Percentiles rank a stretch among this genome's conserved stretches.
Evolutionary conservation across 306 rosid species (phyloP).

Genomic region (Vigna angularis): DNA sequence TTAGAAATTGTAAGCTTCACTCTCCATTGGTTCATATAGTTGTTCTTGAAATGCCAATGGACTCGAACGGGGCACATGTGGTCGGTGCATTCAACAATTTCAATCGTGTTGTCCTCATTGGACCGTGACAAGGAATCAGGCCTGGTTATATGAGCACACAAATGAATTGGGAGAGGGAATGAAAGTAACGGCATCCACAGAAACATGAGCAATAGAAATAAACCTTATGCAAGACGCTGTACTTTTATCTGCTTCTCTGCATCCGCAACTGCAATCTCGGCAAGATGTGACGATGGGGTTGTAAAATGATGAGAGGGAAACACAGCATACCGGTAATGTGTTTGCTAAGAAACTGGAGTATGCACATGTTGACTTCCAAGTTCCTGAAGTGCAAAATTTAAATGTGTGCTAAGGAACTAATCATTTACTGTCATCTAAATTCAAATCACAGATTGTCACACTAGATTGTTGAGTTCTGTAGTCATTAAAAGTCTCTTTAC

Average conservation of each 20-base stretch:
- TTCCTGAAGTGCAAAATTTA: conserved; percentile 58
- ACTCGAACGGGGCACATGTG: conserved; percentile 88
- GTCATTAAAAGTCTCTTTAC: background rate
- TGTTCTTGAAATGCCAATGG: conserved; percentile 83
- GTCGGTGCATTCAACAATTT: conserved; percentile 56
- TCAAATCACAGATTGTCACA: background rate
- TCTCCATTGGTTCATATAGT: conserved; percentile 74
- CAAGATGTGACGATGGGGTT: conserved; percentile 68
- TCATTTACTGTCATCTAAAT: background rate
- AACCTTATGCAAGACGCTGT: conserved; percentile 61
- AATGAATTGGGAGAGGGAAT: conserved; percentile 5
- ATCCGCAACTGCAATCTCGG: conserved; percentile 75
- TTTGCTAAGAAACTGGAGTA: conserved; percentile 72
- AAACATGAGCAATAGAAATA: conserved; percentile 1
- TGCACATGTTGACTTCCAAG: conserved; percentile 79
- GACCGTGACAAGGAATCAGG: conserved; percentile 36
- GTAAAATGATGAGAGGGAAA: conserved; percentile 85
- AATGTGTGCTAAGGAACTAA: background rate
- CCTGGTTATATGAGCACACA: conserved; percentile 45
- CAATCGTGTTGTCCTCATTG: conserved; percentile 15
- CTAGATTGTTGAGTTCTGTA: background rate
- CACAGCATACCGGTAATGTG: conserved; percentile 68
- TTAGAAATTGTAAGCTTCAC: conserved; percentile 82
- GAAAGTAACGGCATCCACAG: background rate
- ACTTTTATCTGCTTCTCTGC: conserved; percentile 56